Evolutionary conservation across 1,284 basidiomycete species (phyloP).

Genomic region (Tausonia pullulans): DNA sequence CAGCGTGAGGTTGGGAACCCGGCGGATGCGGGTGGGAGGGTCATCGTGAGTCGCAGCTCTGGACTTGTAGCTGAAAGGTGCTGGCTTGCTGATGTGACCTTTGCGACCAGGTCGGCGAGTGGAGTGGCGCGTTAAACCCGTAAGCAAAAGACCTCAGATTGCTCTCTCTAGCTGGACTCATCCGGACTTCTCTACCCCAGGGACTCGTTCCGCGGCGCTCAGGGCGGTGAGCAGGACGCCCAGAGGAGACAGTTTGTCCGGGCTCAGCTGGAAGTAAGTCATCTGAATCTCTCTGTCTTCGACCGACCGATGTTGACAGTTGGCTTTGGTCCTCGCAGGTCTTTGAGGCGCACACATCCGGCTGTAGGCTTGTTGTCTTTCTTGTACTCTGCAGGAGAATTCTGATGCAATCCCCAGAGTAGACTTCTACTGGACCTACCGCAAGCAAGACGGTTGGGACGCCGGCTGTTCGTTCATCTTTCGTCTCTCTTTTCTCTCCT

Average conservation of each 20-base stretch:
- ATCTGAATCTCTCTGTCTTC: not conserved
- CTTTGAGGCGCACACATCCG: conserved; percentile 55
- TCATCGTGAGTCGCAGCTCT: conserved; percentile 38
- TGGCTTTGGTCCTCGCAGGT: conserved; percentile 27
- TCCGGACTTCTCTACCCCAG: not conserved
- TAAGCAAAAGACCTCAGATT: not conserved
- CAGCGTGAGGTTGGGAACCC: conserved; percentile 18
- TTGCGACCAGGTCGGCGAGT: conserved; percentile 51
- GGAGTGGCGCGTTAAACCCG: conserved; percentile 66
- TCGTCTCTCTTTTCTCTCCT: not conserved
- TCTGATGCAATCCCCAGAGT: too few relatives aligned
- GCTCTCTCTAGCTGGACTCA: not conserved
- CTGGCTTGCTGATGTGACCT: too few relatives aligned
- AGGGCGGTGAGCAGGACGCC: conserved; percentile 41
- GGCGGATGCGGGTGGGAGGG: conserved; percentile 38
- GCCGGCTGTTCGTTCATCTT: conserved; percentile 51
- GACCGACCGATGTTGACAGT: not conserved
- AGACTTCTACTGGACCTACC: conserved; percentile 78
- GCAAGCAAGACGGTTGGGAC: conserved; percentile 58
- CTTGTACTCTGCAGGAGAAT: too few relatives aligned
- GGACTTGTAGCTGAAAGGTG: too few relatives aligned
- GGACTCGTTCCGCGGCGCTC: conserved; percentile 43
- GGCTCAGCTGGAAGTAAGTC: conserved; percentile 47
- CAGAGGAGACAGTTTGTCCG: conserved; percentile 46
- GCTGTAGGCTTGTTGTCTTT: conserved; percentile 32